Conservation (phyloP, 2,329 filamentous ascomycete genomes). For the Diaporthe vaccinii region DNA sequence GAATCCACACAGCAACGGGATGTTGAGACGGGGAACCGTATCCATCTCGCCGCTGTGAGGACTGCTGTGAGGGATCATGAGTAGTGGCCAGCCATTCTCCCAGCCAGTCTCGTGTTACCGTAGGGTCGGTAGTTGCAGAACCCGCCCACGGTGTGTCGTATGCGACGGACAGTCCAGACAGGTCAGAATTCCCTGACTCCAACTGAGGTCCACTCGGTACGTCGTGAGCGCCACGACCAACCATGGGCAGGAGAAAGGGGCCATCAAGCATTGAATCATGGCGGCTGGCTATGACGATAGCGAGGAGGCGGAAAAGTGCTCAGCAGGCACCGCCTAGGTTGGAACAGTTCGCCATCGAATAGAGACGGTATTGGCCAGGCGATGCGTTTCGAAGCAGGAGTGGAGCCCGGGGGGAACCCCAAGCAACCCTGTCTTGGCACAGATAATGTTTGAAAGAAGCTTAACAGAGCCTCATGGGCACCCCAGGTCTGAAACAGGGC, state of each 20-base stretch:
- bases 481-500: slow-evolving; percentile 34
- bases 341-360: slow-evolving; percentile 24
- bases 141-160: slow-evolving; percentile 11
- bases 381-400: slow-evolving; percentile 7
- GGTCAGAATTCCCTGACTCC: not conserved
- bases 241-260: not conserved
- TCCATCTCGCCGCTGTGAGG: not conserved
- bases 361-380: not conserved
- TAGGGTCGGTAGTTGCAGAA: slow-evolving; percentile 26
- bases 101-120: not conserved
- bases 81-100: not conserved
- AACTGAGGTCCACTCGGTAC: not conserved
- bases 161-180: not conserved
- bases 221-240: not conserved
- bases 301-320: not conserved
- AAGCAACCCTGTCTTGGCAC: slow-evolving; percentile 34
- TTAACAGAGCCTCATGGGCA: slow-evolving; percentile 37
- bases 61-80: slow-evolving; percentile 18
- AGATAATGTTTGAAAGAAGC: slow-evolving; percentile 39
- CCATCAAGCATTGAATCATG: slow-evolving; percentile 4
- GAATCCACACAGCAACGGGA: not conserved
- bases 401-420: not conserved
- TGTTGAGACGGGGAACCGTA: not conserved
- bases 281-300: slow-evolving; percentile 30
- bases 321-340: not conserved